These are phyloP conservation scores for Linum lewisii DNA, from an alignment of 345 rosid species.

Conservation along the genomic window DNA sequence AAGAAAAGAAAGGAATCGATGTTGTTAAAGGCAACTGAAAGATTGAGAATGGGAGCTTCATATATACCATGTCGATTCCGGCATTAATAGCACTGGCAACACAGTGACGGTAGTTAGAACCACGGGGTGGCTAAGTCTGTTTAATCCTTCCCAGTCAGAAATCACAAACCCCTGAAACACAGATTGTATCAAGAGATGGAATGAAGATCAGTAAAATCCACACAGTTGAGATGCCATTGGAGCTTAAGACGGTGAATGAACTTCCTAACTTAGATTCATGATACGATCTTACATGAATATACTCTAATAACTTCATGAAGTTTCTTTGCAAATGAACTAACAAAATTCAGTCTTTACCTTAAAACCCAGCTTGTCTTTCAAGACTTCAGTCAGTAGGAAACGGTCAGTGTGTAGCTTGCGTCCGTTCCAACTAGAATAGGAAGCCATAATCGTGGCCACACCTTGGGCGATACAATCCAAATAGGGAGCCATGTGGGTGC, in stretches of 20 bases:
- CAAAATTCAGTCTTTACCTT: conserved; percentile 34
- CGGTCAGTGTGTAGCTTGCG: conserved; percentile 49
- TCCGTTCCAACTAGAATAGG: conserved; percentile 85
- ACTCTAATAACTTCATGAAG: not conserved
- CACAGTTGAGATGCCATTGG: no score
- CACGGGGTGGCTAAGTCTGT: conserved; percentile 52
- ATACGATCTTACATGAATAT: no score
- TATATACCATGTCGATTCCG: conserved; percentile 79
- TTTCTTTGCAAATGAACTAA: not conserved
- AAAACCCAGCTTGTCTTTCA: conserved; percentile 68
- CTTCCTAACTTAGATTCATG: no score
- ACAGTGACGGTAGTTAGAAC: conserved; percentile 59
- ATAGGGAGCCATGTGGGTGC: conserved; percentile 66
- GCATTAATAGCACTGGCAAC: conserved; percentile 61
- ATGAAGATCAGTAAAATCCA: no score
- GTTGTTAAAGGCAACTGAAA: conserved; percentile 3
- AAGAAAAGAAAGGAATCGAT: conserved; percentile 12
- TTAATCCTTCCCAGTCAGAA: conserved; percentile 84
- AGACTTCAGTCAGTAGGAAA: conserved; percentile 63
- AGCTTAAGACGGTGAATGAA: no score
- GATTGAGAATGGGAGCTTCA: not conserved
- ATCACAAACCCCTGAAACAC: conserved; percentile 61
- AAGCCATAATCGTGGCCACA: conserved; percentile 77
- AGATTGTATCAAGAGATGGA: conserved; percentile 5
- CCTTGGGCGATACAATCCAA: conserved; percentile 64